Percentiles rank a stretch among this genome's conserved stretches.
Evolutionary conservation across 2,329 filamentous ascomycete genomes (phyloP).

Genomic region (Penicillium sp.): DNA sequence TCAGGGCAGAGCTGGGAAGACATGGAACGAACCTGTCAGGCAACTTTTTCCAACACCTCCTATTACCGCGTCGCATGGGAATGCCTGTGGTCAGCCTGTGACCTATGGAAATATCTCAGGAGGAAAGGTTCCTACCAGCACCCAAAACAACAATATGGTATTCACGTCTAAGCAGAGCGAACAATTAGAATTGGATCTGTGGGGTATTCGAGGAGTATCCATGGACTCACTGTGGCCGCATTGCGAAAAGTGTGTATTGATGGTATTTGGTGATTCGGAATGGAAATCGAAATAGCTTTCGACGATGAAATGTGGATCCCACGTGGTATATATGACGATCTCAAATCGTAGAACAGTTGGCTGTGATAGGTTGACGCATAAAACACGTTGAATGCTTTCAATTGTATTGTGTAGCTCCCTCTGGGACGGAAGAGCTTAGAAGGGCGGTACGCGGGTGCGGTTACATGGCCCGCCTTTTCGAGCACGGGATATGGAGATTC

Average conservation of each 20-base stretch:
- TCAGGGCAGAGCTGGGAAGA: neutral
- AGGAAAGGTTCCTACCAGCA: slow-evolving; percentile 55
- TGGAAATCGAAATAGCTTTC: neutral
- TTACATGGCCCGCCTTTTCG: slow-evolving; percentile 19
- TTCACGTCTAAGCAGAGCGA: slow-evolving; percentile 57
- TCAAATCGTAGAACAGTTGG: neutral
- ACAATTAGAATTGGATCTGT: slow-evolving; percentile 21
- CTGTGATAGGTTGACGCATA: neutral
- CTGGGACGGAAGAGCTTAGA: slow-evolving; percentile 10
- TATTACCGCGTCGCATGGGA: slow-evolving; percentile 36
- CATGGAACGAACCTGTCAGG: slow-evolving; percentile 67
- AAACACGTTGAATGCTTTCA: neutral
- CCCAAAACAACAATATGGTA: slow-evolving; percentile 80
- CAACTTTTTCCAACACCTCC: slow-evolving; percentile 91
- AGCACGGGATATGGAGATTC: slow-evolving; percentile 20
- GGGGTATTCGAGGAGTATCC: neutral
- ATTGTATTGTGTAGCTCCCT: neutral
- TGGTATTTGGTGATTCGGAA: neutral
- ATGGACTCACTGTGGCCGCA: slow-evolving; percentile 38
- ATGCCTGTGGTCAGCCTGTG: slow-evolving; percentile 19
- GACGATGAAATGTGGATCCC: neutral
- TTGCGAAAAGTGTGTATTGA: slow-evolving; percentile 18
- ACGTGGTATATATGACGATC: slow-evolving; percentile 4
- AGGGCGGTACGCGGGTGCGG: slow-evolving; percentile 12
- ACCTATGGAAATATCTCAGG: slow-evolving; percentile 3